A percentile compares a stretch with the other conserved stretches of the same genome.
Conservation (phyloP, 352 stramenopile species). For the Bremia lactucae region DNA sequence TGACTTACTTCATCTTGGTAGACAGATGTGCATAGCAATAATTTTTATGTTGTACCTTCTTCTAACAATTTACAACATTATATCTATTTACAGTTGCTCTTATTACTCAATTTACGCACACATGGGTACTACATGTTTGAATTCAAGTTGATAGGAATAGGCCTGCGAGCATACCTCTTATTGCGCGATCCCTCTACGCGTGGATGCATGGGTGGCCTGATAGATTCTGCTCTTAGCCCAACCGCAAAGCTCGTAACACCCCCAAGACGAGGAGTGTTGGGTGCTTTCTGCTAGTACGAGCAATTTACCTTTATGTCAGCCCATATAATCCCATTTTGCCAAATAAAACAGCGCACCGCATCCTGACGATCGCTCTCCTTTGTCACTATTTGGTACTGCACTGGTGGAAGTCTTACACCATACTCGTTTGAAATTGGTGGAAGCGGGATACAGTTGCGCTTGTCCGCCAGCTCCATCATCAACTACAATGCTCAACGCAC, state of each 20-base stretch:
- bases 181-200: constrained; percentile 55
- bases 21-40: no score
- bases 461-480: constrained; percentile 81
- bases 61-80: no score
- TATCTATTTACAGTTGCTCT: no score
- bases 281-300: constrained; percentile 18
- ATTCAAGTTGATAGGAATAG: constrained; percentile 59
- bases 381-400: constrained; percentile 61
- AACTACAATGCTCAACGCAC: constrained; percentile 27
- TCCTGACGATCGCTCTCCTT: constrained; percentile 61
- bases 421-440: constrained; percentile 78
- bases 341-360: constrained; percentile 17
- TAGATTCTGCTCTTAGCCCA: constrained; percentile 9
- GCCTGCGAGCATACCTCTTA: constrained; percentile 55
- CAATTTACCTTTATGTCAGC: not conserved
- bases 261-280: constrained; percentile 15
- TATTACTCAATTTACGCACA: no score
- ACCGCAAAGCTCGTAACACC: constrained; percentile 11
- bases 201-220: constrained; percentile 31
- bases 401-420: constrained; percentile 58
- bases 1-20: no score
- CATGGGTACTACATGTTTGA: constrained; percentile 9
- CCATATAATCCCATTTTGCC: not conserved
- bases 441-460: constrained; percentile 68
- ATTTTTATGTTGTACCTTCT: no score